Percentiles rank a stretch among this genome's conserved stretches.
Evolutionary conservation across 371 early-diverging fungal species (phyloP).

Genomic region (Scutellospora calospora): DNA sequence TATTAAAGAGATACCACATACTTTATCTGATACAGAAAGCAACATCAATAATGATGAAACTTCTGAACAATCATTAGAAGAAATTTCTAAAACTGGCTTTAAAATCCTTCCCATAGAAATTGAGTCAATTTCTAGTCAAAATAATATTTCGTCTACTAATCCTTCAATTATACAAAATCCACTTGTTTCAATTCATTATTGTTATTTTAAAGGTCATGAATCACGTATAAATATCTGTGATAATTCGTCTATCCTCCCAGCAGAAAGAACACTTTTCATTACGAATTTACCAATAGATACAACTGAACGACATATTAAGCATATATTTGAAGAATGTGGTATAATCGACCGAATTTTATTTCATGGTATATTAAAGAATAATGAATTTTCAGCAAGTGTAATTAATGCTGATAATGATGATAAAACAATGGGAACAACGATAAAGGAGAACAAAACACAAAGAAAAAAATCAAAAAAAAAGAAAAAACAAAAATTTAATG

Average conservation of each 20-base stretch:
- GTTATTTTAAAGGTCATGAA: slow-evolving; percentile 80
- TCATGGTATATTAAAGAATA: slow-evolving; percentile 49
- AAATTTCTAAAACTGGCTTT: slow-evolving; percentile 32
- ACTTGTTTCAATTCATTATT: slow-evolving; percentile 57
- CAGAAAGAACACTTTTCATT: slow-evolving; percentile 80
- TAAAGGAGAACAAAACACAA: slow-evolving; percentile 47
- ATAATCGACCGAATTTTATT: slow-evolving; percentile 70
- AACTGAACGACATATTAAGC: slow-evolving; percentile 73
- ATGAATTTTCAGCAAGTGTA: slow-evolving; percentile 31
- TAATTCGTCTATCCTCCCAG: slow-evolving; percentile 58
- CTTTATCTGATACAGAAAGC: no score
- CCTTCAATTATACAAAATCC: neutral
- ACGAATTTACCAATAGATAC: slow-evolving; percentile 87
- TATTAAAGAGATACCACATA: no score
- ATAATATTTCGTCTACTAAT: neutral
- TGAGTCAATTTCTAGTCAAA: neutral
- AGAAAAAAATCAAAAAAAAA: slow-evolving; percentile 50
- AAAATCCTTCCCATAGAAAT: slow-evolving; percentile 36
- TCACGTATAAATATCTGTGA: slow-evolving; percentile 51
- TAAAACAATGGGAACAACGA: slow-evolving; percentile 56
- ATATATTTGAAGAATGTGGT: slow-evolving; percentile 78
- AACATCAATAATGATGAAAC: neutral
- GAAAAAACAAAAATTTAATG: slow-evolving; percentile 48
- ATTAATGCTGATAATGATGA: slow-evolving; percentile 41
- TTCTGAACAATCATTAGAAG: neutral